Percentiles rank a stretch among this genome's conserved stretches.
These are phyloP conservation scores for Saturnispora quitensis DNA, from an alignment of 805 yeast species.

Conservation along the genomic window DNA sequence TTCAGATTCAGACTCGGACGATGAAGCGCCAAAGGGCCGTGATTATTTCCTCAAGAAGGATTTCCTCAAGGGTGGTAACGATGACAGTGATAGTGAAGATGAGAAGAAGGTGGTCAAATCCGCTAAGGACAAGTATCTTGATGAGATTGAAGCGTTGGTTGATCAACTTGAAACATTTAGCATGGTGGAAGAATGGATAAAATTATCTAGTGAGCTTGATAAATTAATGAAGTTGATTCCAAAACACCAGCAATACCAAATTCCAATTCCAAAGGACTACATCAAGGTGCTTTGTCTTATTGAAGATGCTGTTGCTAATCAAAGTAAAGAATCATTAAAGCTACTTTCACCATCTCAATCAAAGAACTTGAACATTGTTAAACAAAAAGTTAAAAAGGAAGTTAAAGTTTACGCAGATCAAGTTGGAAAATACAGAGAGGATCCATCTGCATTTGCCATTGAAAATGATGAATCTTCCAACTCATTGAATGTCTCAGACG, in stretches of 20 bases:
- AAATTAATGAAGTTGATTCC: constrained; percentile 56
- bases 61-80: constrained; percentile 34
- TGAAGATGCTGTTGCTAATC: constrained; percentile 54
- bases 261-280: constrained; percentile 62
- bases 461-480: not conserved
- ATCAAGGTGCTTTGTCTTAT: constrained; percentile 61
- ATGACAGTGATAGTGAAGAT: constrained; percentile 39
- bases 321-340: constrained; percentile 40
- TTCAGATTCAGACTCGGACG: constrained; percentile 24
- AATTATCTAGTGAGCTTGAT: constrained; percentile 70
- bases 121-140: constrained; percentile 86
- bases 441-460: constrained; percentile 64
- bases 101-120: constrained; percentile 82
- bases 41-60: constrained; percentile 24
- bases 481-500: not conserved
- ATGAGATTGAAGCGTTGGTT: constrained; percentile 65
- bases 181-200: constrained; percentile 70
- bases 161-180: constrained; percentile 62
- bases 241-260: constrained; percentile 68
- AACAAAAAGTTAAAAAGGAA: constrained; percentile 80
- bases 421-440: constrained; percentile 49
- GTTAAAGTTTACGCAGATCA: constrained; percentile 57
- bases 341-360: constrained; percentile 76
- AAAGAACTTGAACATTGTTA: constrained; percentile 77
- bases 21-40: constrained; percentile 24